Conservation (phyloP, 2,329 filamentous ascomycete species). For the Sarocladium kiliense region DNA sequence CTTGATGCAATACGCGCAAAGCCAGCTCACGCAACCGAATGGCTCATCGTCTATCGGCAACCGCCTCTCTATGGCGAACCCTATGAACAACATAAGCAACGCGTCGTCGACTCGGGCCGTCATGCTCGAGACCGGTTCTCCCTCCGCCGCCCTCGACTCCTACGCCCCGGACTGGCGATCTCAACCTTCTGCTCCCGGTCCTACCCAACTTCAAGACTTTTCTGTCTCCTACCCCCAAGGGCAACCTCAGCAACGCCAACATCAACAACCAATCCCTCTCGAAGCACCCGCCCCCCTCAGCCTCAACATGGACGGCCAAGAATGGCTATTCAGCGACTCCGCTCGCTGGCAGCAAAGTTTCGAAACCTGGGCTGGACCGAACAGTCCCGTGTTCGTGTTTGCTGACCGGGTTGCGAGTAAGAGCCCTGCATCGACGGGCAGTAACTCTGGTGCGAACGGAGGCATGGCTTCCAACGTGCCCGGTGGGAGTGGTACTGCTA, state of each 20-base stretch:
- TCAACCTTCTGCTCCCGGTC: neutral
- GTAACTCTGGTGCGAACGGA: neutral
- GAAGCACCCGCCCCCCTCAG: neutral
- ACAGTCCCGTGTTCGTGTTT: constrained; percentile 10
- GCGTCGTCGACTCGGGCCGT: neutral
- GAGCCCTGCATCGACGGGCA: constrained; percentile 2
- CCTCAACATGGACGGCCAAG: constrained; percentile 42
- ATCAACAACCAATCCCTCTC: neutral
- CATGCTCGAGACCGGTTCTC: neutral
- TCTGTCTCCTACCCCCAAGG: neutral
- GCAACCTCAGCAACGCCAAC: constrained; percentile 8
- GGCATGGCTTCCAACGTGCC: constrained; percentile 6
- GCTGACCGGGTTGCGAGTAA: neutral
- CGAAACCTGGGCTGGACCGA: constrained; percentile 39
- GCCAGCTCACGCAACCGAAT: constrained; percentile 18
- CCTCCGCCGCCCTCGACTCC: neutral
- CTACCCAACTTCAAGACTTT: neutral
- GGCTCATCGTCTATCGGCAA: constrained; percentile 14
- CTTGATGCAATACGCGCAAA: constrained; percentile 26
- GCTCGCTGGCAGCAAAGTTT: constrained; percentile 56
- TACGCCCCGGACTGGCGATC: neutral
- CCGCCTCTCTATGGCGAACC: constrained; percentile 9
- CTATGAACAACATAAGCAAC: neutral
- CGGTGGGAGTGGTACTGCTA: constrained; percentile 17
- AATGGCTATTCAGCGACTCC: constrained; percentile 54